A percentile compares a stretch with the other conserved stretches of the same genome.
Conservation (phyloP, 176 grass and related monocot species). For the bread wheat (Triticum aestivum) region IWGSC_CS_RefSeq_v2.1 NC_057801.1:204503020-204503519, state of each 20-base stretch:
- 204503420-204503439: too few species aligned
- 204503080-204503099: not conserved
- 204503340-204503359: not conserved
- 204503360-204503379: not conserved
- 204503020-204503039: conserved; percentile 1
- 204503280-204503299: not conserved
- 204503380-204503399: too few species aligned
- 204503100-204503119: not conserved
- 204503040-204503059: conserved; percentile 11
- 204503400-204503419: too few species aligned
- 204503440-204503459: too few species aligned
- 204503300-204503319: not conserved
- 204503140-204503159: not conserved
- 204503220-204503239: not conserved
- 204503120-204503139: not conserved
- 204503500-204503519: too few species aligned
- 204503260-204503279: not conserved
- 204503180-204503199: not conserved
- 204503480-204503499: too few species aligned
- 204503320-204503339: not conserved
- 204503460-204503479: too few species aligned
- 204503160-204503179: not conserved
- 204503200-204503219: not conserved
- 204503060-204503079: not conserved
- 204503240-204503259: not conserved